Percentiles rank a stretch among this genome's conserved stretches.
These are phyloP conservation scores for Scheffersomyces ergatensis DNA, from an alignment of 805 yeast genomes.

Conservation along the genomic window DNA sequence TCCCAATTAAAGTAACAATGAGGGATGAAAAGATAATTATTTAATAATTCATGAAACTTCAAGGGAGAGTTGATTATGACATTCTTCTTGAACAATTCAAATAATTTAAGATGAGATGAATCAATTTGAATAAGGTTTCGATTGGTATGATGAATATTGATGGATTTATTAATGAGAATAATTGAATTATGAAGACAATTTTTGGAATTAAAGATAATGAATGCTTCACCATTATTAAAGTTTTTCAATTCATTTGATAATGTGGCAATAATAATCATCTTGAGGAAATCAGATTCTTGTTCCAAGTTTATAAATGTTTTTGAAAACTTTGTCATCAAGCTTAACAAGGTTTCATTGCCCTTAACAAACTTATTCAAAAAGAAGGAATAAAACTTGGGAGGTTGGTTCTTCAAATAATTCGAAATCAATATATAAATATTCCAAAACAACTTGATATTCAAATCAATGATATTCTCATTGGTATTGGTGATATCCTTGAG, in stretches of 20 bases:
- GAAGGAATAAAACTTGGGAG: slow-evolving; percentile 31
- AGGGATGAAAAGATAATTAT: slow-evolving; percentile 46
- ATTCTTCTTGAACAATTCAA: slow-evolving; percentile 46
- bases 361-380: slow-evolving; percentile 15
- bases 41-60: slow-evolving; percentile 48
- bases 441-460: slow-evolving; percentile 42
- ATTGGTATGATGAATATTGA: slow-evolving; percentile 11
- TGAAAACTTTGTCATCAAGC: slow-evolving; percentile 23
- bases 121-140: background rate
- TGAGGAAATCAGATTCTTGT: slow-evolving; percentile 16
- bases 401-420: slow-evolving; percentile 39
- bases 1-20: slow-evolving; percentile 41
- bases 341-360: slow-evolving; percentile 7
- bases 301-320: slow-evolving; percentile 17
- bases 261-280: slow-evolving; percentile 27
- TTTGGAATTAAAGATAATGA: slow-evolving; percentile 30
- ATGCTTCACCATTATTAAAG: slow-evolving; percentile 14
- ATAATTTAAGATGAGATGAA: slow-evolving; percentile 17
- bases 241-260: slow-evolving; percentile 33
- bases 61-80: slow-evolving; percentile 50
- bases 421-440: slow-evolving; percentile 47
- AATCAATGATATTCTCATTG: slow-evolving; percentile 21
- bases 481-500: slow-evolving; percentile 13
- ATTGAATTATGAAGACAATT: slow-evolving; percentile 51
- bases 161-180: slow-evolving; percentile 48